Base-by-base conservation (phyloP, 2,329 filamentous ascomycete genomes). In the Trichoderma sp. region DNA sequence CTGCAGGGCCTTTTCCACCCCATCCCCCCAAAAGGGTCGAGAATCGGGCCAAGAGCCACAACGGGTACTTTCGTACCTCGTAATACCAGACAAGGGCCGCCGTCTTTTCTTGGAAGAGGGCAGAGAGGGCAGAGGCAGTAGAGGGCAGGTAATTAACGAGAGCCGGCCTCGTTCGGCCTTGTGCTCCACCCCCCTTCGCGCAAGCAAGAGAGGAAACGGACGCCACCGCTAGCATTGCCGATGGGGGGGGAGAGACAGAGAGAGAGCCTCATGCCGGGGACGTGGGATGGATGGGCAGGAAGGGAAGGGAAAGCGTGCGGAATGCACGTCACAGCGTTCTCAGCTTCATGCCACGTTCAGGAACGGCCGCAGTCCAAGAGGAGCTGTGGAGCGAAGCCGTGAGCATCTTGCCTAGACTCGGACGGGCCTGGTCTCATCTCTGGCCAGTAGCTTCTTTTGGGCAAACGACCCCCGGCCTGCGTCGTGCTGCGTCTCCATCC, bases 151-250 rank as follows among this genome's bases (percentile, higher is more conserved):
- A 59, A 50, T 59, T 59, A 59, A 59, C 56, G 21, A 58, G 39
- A 52, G 39, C 34, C 48, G 19, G 61, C 43, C 44, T 62, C 50
- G 34, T 7, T 39, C 44, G 48, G 60, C 50, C 28, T 30, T 30
- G 28, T 55, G 41, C 51, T 63, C 51, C 60, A 55, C 60, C 51
- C 24, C 21, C 21, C n/a, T 14, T 55, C 28, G 15, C 19, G 50
- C 60, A 26, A 39, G 34, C 51, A 48, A 34, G 7, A n/a, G n/a
- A 39, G 48, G 30, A 24, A 39, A 4, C 47, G 45, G 30, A 63
- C 60, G 59, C 59, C 59, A 62, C 48, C 59, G 48, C 59, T 62
- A 62, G 48, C 59, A 62, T 21, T 61, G 45, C 59, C 59, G 48
- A 62, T 52, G 48, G 59, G 47, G 55, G 43, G 17, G 24, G 34